Evolutionary conservation across 1,284 basidiomycete genomes (phyloP), one percentile per base, ranked within the genome.

Genomic region (Schizophyllum commune): DNA sequence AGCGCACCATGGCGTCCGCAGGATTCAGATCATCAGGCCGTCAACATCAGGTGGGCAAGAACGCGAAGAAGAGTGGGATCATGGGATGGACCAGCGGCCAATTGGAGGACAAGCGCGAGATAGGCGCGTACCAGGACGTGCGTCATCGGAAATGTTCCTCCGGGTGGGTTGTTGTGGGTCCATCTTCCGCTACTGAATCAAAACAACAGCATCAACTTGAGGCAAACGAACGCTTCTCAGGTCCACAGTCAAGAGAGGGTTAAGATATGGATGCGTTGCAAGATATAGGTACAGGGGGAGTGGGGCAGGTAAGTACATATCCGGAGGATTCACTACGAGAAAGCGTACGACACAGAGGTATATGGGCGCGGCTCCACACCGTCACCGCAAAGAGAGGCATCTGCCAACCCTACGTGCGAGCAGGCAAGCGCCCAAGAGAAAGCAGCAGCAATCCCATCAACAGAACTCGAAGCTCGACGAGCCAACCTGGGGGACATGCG

Each of bases 401-500:
- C 39, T 11, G 39, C 39, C 39, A 4, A 17, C 39, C 13, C 39
- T 17, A 13, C 39, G 39, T 13, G 39, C 39, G 13, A 47, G 39
- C 39, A 47, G 39, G 39, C 17, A 8, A 47, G 8, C 9, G 39
- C 39, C 39, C 39, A 47, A 13, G 17, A 47, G 13, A 47, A 17
- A 9, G 8, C 39, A 47, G 39, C 39, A 17, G 39, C 39, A 17
- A 9, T 11, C 39, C 13, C 39, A 47, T 82, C 69, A 87, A 64
- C 86, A 84, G 69, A 88, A 87, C 73, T 88, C 86, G 65, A 88
- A 88, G 67, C 77, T 81, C 32, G 83, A 82, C 65, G 75, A 84
- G 58, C 77, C 77, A 27, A 75, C 74, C 67, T 85, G 83, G 15
- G 81, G 79, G 59, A 84, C 75, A 65, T 88, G 84, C 55, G 73